Evolutionary conservation across 208 protist species (phyloP).

Genomic region (Dictyostelium gargantuum): DNA sequence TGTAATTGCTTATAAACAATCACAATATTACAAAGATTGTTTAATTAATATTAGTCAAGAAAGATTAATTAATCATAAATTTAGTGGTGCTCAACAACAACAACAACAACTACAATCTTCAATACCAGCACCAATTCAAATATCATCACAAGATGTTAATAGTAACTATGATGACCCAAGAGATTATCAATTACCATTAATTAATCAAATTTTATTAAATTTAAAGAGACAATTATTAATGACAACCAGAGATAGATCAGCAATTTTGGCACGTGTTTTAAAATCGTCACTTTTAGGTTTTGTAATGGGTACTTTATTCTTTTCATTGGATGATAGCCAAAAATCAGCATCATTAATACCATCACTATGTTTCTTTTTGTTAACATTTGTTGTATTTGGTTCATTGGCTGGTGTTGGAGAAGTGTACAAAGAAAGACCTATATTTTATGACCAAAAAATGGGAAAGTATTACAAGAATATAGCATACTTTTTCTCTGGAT

Average conservation of each 20-base stretch:
- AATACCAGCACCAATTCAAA: no score
- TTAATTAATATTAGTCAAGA: not conserved
- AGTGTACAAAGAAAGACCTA: slow-evolving; percentile 35
- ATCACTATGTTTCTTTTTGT: slow-evolving; percentile 32
- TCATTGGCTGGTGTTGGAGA: slow-evolving; percentile 43
- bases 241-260: slow-evolving; percentile 33
- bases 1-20: slow-evolving; percentile 8
- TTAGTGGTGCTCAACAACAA: not conserved
- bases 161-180: no score
- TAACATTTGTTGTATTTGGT: slow-evolving; percentile 58
- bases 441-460: slow-evolving; percentile 36
- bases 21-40: not conserved
- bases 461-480: slow-evolving; percentile 22
- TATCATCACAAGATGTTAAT: no score
- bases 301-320: slow-evolving; percentile 37
- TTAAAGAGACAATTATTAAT: slow-evolving; percentile 19
- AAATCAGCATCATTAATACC: slow-evolving; percentile 3
- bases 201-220: slow-evolving; percentile 1
- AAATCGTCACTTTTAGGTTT: slow-evolving; percentile 25
- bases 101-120: not conserved
- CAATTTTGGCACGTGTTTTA: not conserved
- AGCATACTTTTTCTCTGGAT: slow-evolving; percentile 18
- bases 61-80: not conserved
- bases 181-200: not conserved
- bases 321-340: not conserved